phyloP scores from a whole-genome alignment of 441 rosid genomes.

The Dalechampia spathulata region DNA sequence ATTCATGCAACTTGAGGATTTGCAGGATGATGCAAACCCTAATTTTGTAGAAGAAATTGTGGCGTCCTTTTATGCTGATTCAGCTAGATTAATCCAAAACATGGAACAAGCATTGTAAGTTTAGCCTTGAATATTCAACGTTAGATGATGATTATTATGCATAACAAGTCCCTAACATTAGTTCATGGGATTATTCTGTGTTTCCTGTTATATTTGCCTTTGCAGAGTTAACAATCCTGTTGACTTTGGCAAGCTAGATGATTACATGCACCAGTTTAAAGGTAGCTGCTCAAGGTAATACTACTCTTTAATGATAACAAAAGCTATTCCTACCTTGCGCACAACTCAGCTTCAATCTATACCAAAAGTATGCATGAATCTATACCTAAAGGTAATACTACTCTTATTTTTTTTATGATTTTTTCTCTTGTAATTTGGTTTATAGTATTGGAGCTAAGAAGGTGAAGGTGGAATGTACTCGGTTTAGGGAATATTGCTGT shows the following conservation, averaged over 20 bases:
- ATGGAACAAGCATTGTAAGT: constrained; percentile 56
- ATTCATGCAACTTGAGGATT: constrained; percentile 52
- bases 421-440: background rate
- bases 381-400: too few relatives aligned
- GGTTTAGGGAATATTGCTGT: constrained; percentile 36
- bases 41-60: constrained; percentile 59
- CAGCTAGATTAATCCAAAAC: constrained; percentile 40
- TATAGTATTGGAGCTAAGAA: constrained; percentile 56
- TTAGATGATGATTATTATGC: too few relatives aligned
- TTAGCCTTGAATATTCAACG: background rate
- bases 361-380: too few relatives aligned
- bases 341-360: too few relatives aligned
- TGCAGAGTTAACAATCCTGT: constrained; percentile 33
- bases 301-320: too few relatives aligned
- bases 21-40: constrained; percentile 59
- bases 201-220: too few relatives aligned
- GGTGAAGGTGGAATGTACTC: constrained; percentile 40
- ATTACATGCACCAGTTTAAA: constrained; percentile 52
- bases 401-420: too few relatives aligned
- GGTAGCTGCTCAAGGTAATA: constrained; percentile 61
- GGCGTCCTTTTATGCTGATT: constrained; percentile 39
- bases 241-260: constrained; percentile 47
- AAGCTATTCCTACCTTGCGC: too few relatives aligned
- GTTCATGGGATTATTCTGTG: too few relatives aligned
- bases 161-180: background rate